phyloP scores from a whole-genome alignment of 2,329 filamentous ascomycete species.

The Nigrospora osmanthi region DNA sequence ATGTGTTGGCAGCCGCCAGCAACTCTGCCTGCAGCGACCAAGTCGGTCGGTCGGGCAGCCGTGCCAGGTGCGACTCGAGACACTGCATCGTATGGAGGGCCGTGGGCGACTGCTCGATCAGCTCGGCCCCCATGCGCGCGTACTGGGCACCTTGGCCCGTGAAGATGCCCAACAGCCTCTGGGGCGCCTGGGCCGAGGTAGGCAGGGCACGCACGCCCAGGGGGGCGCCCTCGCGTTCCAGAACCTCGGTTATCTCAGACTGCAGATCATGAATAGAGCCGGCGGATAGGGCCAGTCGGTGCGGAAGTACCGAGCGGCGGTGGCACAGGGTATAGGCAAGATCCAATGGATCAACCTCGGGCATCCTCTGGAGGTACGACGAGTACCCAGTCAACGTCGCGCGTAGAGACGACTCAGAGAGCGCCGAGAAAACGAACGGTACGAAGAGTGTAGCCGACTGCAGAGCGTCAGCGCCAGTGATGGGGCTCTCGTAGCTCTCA shows the following conservation, averaged over 20 bases:
- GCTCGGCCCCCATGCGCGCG: conserved; percentile 21
- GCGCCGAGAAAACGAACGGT: not conserved
- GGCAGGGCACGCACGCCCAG: too few relatives aligned
- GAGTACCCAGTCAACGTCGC: not conserved
- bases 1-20: not conserved
- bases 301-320: not conserved
- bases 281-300: not conserved
- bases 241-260: not conserved
- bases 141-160: conserved; percentile 27
- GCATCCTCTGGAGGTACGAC: not conserved
- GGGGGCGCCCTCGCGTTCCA: conserved; percentile 2
- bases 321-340: not conserved
- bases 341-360: not conserved
- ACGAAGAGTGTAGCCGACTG: not conserved
- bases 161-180: conserved; percentile 24
- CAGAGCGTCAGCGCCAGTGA: not conserved
- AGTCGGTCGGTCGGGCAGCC: not conserved
- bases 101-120: conserved; percentile 6
- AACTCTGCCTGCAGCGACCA: conserved; percentile 4
- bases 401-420: not conserved
- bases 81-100: too few relatives aligned
- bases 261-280: too few relatives aligned
- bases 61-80: not conserved
- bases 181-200: too few relatives aligned
- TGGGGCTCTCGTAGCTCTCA: not conserved